Evolutionary conservation across 129 eudicot species (phyloP), one percentile per base, ranked within the genome.

Genomic region (Dittrichia graveolens): DNA sequence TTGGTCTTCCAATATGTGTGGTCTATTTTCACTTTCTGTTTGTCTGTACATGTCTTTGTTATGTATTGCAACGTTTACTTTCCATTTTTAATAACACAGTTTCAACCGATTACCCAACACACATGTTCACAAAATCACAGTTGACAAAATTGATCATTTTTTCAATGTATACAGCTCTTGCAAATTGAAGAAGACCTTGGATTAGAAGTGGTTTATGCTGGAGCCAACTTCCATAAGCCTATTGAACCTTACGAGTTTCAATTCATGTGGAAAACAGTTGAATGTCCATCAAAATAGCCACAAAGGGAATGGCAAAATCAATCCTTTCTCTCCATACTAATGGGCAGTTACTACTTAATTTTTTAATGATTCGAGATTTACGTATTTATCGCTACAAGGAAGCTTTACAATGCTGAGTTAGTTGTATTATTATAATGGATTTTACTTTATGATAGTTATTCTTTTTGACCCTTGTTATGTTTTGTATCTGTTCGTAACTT

Each of bases 121-220:
- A n/a, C n/a, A n/a, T n/a, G n/a, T n/a, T n/a, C n/a, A n/a, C n/a
- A n/a, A n/a, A n/a, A n/a, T n/a, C n/a, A n/a, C n/a, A n/a, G n/a
- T n/a, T n/a, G n/a, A n/a, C n/a, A n/a, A n/a, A n/a, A n/a, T n/a
- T n/a, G n/a, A n/a, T n/a, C n/a, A n/a, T n/a, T n/a, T n/a, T 47
- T 57, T 46, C 8, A 16, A 38, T 14, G 18, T 63, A 24, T 60
- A 44, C 79, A 87, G 96, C 73, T 91, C 19, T 77, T 91, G 87
- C 85, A 96, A 65, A 91, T 91, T 74, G 97, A 88, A 61, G 97
- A 91, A 79, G 96, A 91, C 82, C 83, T 91, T 43, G 97, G 91
- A 5, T 59, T 91, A 5, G 96, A 86, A 19, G 97, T 96, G 4
- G 93, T 91, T 15, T 91, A 91, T 71, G 97, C 97, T 2, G 97